Evolutionary conservation across 2,329 filamentous ascomycete genomes (phyloP), one percentile per base, ranked within the genome.

Genomic region (Diaporthe citriasiana): DNA sequence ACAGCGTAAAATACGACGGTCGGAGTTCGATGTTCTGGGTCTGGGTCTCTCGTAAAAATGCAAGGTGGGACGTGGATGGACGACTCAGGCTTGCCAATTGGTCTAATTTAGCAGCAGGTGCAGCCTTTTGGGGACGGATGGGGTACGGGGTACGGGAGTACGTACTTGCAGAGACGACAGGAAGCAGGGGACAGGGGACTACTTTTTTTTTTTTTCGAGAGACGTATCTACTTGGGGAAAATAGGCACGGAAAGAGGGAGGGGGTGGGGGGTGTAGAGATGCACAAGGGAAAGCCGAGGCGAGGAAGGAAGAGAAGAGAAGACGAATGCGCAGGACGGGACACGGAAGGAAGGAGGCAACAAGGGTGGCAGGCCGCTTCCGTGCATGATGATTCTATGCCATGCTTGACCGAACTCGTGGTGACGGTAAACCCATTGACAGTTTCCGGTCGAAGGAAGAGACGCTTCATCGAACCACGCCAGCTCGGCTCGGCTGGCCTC

Each of bases 311-410:
- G 60, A 65, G n/a, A 35, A 40, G 12, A 33, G 33, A 50, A 40
- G 22, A 33, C 27, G 42, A 33, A 38, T 35, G 33, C 19, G 25
- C 42, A 35, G 38, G 59, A 17, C 40, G 60, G 60, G 56, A 60
- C 35, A 60, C 33, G 56, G 35, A 60, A 60, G 56, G 35, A 60
- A 60, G 57, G 38, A 38, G 38, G 38, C 53, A 33, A 45, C 38
- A 60, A 60, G 57, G 57, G 57, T 60, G 35, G 15, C 56, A 59
- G n/a, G 56, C 57, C 38, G 57, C 57, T 60, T 60, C 38, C 57
- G 57, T 60, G 57, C n/a, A 10, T 59, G 22, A 35, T 60, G 57
- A 27, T 60, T 25, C 38, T 25, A 19, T 60, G 57, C 38, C n/a
- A 60, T 60, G 57, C 57, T 25, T 60, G 25, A 42, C 57, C 19